phyloP scores from a whole-genome alignment of 73 alveolate genomes.

The Paramecium octaurelia region DNA sequence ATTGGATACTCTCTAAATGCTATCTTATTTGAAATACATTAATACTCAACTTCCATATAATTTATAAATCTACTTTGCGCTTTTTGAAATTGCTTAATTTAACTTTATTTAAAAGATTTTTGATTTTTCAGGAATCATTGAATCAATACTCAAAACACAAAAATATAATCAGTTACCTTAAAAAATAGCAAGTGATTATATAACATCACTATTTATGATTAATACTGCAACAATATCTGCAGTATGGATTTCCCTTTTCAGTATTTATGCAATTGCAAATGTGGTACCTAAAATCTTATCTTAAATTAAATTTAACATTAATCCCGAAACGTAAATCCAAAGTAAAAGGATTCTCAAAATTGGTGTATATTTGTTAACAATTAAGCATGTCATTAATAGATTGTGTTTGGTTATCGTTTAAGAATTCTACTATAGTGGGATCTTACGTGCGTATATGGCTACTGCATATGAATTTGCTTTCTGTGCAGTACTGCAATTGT shows the following conservation, averaged over 20 bases:
- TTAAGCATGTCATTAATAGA: too few species aligned
- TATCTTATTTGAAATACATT: neutral
- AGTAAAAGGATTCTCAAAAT: neutral
- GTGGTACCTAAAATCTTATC: neutral
- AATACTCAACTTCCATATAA: neutral
- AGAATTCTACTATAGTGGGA: too few species aligned
- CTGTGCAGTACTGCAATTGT: too few species aligned
- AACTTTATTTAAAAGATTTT: neutral
- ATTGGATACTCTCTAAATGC: neutral
- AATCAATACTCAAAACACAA: neutral
- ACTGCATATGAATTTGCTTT: too few species aligned
- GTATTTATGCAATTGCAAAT: neutral
- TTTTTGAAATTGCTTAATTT: neutral
- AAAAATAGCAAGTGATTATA: neutral
- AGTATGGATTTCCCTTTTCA: neutral
- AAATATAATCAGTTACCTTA: neutral
- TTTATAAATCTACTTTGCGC: neutral
- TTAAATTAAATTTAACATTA: neutral
- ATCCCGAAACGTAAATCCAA: neutral
- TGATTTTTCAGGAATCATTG: neutral
- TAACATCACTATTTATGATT: neutral
- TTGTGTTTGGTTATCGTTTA: too few species aligned
- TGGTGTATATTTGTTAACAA: neutral
- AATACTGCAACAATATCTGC: neutral
- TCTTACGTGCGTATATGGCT: too few species aligned